Evolutionary conservation across 164 flowering plant species (phyloP).

Genomic region (Buxus sempervirens): DNA sequence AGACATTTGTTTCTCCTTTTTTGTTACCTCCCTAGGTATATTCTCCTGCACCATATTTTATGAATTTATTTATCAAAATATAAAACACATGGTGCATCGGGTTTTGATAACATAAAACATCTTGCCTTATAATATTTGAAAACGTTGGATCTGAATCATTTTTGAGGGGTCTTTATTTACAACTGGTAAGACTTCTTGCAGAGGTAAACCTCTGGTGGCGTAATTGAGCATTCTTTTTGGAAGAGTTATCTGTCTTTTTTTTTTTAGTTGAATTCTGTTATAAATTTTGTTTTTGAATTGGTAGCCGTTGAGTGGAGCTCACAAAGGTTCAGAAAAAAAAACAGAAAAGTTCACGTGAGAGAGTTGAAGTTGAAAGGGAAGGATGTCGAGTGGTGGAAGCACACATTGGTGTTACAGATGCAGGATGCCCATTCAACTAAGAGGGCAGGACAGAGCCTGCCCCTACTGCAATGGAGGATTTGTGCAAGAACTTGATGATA

Average conservation of each 20-base stretch:
- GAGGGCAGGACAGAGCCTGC: slow-evolving; percentile 46
- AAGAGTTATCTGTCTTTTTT: background rate
- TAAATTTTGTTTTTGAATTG: background rate
- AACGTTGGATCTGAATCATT: too few relatives aligned
- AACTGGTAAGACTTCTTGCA: too few relatives aligned
- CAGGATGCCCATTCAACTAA: slow-evolving; percentile 53
- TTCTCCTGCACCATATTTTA: too few relatives aligned
- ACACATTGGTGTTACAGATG: slow-evolving; percentile 88
- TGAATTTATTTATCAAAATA: too few relatives aligned
- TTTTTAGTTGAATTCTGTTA: too few relatives aligned
- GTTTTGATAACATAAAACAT: too few relatives aligned
- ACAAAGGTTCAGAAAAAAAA: background rate
- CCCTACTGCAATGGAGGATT: slow-evolving; percentile 64
- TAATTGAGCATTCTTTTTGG: background rate
- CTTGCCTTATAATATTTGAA: too few relatives aligned
- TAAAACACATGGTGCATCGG: too few relatives aligned
- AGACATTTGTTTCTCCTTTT: too few relatives aligned
- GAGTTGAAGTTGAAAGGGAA: slow-evolving; percentile 10
- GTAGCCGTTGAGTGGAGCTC: background rate
- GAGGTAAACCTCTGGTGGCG: background rate
- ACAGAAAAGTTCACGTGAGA: background rate
- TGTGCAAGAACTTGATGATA: slow-evolving; percentile 63
- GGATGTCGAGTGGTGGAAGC: slow-evolving; percentile 59
- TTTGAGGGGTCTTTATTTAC: too few relatives aligned
- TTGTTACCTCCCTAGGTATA: too few relatives aligned